phyloP scores from a whole-genome alignment of 2,329 filamentous ascomycete genomes.

The Blastomyces emzantsi region DNA sequence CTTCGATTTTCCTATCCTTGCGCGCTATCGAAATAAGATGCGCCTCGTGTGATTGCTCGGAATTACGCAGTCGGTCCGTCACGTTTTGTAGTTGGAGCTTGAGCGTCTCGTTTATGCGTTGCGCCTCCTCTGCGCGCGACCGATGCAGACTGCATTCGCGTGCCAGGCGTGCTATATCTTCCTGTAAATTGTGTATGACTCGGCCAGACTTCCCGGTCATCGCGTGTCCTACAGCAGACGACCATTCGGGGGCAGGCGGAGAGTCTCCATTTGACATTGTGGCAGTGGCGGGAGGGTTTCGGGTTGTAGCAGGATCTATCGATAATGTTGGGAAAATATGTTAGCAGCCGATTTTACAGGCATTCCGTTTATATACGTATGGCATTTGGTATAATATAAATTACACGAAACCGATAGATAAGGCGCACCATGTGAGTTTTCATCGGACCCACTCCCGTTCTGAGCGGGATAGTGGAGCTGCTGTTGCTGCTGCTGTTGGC shows the following conservation, averaged over 20 bases:
- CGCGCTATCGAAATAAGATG: slow-evolving; percentile 39
- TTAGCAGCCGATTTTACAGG: slow-evolving; percentile 2
- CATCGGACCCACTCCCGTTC: neutral
- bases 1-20: slow-evolving; percentile 42
- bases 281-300: slow-evolving; percentile 17
- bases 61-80: slow-evolving; percentile 38
- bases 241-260: slow-evolving; percentile 32
- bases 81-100: slow-evolving; percentile 39
- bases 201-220: slow-evolving; percentile 43
- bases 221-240: slow-evolving; percentile 42
- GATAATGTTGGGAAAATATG: neutral
- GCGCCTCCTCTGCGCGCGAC: slow-evolving; percentile 39
- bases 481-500: slow-evolving; percentile 2
- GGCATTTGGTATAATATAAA: neutral
- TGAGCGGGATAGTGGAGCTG: neutral
- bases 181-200: slow-evolving; percentile 43
- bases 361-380: neutral
- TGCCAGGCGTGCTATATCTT: slow-evolving; percentile 42
- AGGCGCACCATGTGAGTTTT: neutral
- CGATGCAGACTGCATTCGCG: slow-evolving; percentile 39
- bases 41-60: slow-evolving; percentile 40
- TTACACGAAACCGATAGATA: neutral
- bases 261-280: slow-evolving; percentile 24
- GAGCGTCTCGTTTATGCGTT: slow-evolving; percentile 39
- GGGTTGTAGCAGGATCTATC: neutral